phyloP scores from a whole-genome alignment of 768 basidiomycete genomes.

The Pleurotus cornucopiae region DNA sequence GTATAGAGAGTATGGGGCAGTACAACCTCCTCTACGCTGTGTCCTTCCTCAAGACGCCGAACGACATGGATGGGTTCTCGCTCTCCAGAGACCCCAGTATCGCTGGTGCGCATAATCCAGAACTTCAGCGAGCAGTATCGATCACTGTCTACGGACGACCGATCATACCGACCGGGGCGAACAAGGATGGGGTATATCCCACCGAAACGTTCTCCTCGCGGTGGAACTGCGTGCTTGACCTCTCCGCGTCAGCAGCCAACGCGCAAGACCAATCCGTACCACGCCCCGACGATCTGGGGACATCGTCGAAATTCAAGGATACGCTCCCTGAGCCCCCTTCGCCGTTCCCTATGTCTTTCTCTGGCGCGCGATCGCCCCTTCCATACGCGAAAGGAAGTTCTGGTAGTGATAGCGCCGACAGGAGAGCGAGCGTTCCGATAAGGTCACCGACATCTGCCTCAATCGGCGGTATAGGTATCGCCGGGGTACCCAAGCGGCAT shows the following conservation, averaged over 20 bases:
- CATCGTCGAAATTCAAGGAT: constrained; percentile 14
- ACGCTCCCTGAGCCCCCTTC: constrained; percentile 75
- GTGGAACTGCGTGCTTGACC: constrained; percentile 89
- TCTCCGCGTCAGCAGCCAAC: constrained; percentile 30
- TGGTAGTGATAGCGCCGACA: not conserved
- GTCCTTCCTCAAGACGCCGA: constrained; percentile 67
- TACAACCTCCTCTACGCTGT: constrained; percentile 89
- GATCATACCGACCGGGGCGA: constrained; percentile 27
- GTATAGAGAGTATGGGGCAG: constrained; percentile 70
- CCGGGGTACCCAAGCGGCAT: not conserved
- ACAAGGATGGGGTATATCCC: constrained; percentile 40
- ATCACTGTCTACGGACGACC: constrained; percentile 80
- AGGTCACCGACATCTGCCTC: constrained; percentile 6
- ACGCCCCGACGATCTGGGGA: not conserved
- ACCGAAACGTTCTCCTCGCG: constrained; percentile 75
- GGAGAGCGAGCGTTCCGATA: constrained; percentile 1
- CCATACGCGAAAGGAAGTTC: not conserved
- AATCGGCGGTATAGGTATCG: not conserved
- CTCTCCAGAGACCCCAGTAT: constrained; percentile 21
- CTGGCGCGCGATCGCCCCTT: constrained; percentile 11
- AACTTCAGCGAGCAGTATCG: constrained; percentile 71
- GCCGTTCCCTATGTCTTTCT: constrained; percentile 58
- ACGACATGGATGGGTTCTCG: constrained; percentile 46
- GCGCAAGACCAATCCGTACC: not conserved
- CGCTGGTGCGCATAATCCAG: constrained; percentile 24